These are phyloP conservation scores for Syzygium malaccense DNA, from an alignment of 441 rosid species.

Conservation along the genomic window DNA sequence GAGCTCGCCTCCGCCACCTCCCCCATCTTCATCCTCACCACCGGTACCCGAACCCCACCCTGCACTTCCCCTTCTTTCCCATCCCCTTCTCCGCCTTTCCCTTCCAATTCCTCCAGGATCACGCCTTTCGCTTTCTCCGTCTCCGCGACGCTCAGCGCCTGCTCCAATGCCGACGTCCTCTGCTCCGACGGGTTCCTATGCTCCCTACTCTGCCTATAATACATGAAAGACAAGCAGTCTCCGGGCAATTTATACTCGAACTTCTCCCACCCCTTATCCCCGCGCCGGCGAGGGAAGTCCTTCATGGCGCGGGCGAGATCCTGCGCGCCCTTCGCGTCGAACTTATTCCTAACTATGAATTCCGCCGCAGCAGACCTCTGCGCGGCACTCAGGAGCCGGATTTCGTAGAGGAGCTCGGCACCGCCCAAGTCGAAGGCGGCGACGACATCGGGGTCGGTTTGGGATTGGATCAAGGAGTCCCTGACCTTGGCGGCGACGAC, in stretches of 20 bases:
- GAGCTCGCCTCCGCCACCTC: conserved; percentile 70
- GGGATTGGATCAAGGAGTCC: conserved; percentile 47
- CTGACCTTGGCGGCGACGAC: conserved; percentile 74
- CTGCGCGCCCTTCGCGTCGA: conserved; percentile 48
- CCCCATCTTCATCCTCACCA: conserved; percentile 61
- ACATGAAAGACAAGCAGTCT: conserved; percentile 70
- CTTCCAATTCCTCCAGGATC: conserved; percentile 29
- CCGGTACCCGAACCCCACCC: conserved; percentile 36
- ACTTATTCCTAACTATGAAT: conserved; percentile 25
- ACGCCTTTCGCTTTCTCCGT: conserved; percentile 48
- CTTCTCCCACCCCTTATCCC: conserved; percentile 53
- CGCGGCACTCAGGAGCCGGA: conserved; percentile 50
- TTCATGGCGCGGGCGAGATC: conserved; percentile 76
- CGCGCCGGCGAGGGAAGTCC: conserved; percentile 71
- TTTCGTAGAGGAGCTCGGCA: conserved; percentile 69
- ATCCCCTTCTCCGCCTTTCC: conserved; percentile 16
- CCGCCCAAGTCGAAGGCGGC: conserved; percentile 62
- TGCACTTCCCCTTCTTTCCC: conserved; percentile 14
- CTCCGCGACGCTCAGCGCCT: conserved; percentile 48
- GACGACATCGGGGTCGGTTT: conserved; percentile 45
- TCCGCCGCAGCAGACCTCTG: conserved; percentile 58
- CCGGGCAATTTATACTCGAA: conserved; percentile 66
- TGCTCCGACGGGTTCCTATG: conserved; percentile 44
- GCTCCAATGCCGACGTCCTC: conserved; percentile 33
- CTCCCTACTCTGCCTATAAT: conserved; percentile 65